Evolutionary conservation across 1,284 basidiomycete species (phyloP), one percentile per base, ranked within the genome.

Genomic region (Amylostereum areolatum): DNA sequence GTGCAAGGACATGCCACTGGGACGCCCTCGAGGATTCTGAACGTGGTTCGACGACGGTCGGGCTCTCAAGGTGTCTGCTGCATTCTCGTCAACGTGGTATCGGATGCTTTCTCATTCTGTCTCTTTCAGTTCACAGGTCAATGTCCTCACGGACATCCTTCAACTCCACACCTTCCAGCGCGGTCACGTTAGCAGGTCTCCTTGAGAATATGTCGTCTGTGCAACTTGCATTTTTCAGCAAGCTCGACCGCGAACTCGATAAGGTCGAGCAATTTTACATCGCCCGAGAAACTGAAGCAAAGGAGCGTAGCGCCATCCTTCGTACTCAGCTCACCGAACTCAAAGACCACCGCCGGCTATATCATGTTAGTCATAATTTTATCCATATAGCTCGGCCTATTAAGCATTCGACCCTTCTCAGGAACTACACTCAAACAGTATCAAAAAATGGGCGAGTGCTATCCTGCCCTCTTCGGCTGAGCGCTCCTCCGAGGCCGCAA

Each of bases 181-280:
- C 18, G 18, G 18, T 18, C 18, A 18, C 80, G 5, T 55, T 88
- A 11, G 69, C 70, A 24, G 71, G 78, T 28, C 64, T 89, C 6
- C 58, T 83, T 5, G 68, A 73, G 2, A 65, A 73, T 7, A 66
- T 89, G 24, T 72, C 77, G 3, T 73, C 81, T 0, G 71, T 78
- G 34, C 85, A 94, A 59, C 64, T 70, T 41, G 73, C 73, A 3
- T 96, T 93, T 67, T 89, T 96, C 55, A 74, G 81, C 5, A 73
- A 80, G 35, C 73, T 96, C 2, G 86, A 94, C 55, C 62, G 62
- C 1, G 83, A 96, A 62, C 69, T 95, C 0, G 80, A 85, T 48
- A 92, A 96, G 70, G 80, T 95, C 25, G 85, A 93, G 59, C 68
- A 70, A 2, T 98, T 98, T 65, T 97, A 91, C 62, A 61, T 78